Conservation (phyloP, 768 basidiomycete genomes). For the Trametes sanguinea region DNA sequence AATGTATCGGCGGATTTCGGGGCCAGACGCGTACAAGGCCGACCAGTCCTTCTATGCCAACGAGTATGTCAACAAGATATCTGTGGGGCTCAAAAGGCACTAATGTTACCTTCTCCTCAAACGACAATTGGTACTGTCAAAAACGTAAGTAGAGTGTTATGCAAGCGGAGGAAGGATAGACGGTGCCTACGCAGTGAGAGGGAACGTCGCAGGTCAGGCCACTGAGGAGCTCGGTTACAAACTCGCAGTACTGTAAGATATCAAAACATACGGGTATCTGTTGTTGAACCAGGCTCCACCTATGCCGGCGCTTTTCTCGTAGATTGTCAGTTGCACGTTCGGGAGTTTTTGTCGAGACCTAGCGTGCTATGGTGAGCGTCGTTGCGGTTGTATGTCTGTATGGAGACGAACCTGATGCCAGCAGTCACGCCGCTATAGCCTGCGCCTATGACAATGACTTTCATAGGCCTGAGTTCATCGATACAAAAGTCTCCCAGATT, state of each 20-base stretch:
- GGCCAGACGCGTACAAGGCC: conserved; percentile 57
- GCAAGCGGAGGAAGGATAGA: background rate
- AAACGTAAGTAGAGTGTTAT: no score
- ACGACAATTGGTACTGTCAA: conserved; percentile 57
- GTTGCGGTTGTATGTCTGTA: background rate
- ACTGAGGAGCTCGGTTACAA: conserved; percentile 25
- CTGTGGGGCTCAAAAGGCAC: background rate
- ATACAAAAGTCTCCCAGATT: conserved; percentile 47
- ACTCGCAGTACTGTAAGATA: background rate
- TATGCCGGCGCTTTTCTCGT: conserved; percentile 36
- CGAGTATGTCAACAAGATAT: background rate
- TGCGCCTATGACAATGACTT: conserved; percentile 57
- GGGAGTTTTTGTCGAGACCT: conserved; percentile 33
- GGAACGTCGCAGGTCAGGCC: conserved; percentile 66
- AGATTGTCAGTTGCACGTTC: conserved; percentile 55
- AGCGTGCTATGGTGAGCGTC: background rate
- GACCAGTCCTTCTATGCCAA: conserved; percentile 55
- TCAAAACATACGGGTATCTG: conserved; percentile 43
- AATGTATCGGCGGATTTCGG: conserved; percentile 59
- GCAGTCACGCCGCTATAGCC: conserved; percentile 63
- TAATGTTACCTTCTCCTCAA: conserved; percentile 50
- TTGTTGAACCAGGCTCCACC: conserved; percentile 64
- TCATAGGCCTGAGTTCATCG: conserved; percentile 57
- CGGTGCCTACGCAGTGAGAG: conserved; percentile 54
- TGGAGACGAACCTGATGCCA: conserved; percentile 47